Conservation (phyloP, 345 rosid genomes). For the Corchorus capsularis region DNA sequence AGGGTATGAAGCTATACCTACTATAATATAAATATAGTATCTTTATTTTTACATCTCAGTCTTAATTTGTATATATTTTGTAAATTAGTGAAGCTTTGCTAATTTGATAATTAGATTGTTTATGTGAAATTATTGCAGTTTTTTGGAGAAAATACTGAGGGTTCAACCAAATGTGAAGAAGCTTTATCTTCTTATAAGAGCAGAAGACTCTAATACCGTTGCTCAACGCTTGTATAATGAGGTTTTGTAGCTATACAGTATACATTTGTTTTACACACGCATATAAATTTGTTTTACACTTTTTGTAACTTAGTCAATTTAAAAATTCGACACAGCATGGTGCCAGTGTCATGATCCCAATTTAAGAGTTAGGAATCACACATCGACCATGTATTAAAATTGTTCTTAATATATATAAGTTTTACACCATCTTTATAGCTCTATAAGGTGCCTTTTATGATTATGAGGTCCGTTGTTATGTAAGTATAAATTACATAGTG, state of each 20-base stretch:
- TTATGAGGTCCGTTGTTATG: not conserved
- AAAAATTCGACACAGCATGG: no score
- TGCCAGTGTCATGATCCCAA: no score
- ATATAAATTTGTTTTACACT: not conserved
- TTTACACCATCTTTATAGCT: no score
- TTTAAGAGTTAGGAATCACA: no score
- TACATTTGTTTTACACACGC: no score
- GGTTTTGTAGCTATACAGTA: conserved; percentile 39
- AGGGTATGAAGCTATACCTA: conserved; percentile 21
- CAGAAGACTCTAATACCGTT: conserved; percentile 57
- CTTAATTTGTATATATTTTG: conserved; percentile 15
- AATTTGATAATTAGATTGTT: not conserved
- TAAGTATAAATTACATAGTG: not conserved
- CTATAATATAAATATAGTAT: no score
- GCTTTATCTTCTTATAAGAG: conserved; percentile 57
- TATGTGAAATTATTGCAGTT: conserved; percentile 26
- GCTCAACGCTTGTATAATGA: conserved; percentile 60
- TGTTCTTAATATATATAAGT: no score
- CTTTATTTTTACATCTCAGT: no score
- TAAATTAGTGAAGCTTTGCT: no score
- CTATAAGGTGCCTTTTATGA: no score
- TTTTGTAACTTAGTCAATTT: not conserved
- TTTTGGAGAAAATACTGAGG: conserved; percentile 58
- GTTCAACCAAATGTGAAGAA: conserved; percentile 62
- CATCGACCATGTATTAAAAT: no score